Percentiles rank a stretch among this genome's conserved stretches.
Evolutionary conservation across 257 asterid genomes (phyloP).

Genomic region (Schizonepeta tenuifolia): DNA sequence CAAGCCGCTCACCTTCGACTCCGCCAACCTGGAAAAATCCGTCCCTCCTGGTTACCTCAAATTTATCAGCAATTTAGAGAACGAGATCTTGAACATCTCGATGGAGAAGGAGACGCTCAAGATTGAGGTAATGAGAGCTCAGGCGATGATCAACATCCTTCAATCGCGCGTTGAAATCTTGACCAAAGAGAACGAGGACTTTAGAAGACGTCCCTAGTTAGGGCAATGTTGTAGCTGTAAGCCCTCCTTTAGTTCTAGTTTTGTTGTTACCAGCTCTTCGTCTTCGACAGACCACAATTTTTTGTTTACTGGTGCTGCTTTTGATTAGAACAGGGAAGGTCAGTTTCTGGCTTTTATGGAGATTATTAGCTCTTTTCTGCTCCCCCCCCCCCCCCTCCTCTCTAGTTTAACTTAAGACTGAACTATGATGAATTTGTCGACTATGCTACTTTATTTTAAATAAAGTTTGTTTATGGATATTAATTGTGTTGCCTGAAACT

Average conservation of each 20-base stretch:
- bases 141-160: slow-evolving; percentile 84
- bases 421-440: slow-evolving; percentile 45
- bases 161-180: slow-evolving; percentile 66
- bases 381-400: background rate
- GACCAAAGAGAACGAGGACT: slow-evolving; percentile 64
- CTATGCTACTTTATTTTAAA: slow-evolving; percentile 30
- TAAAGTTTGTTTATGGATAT: slow-evolving; percentile 35
- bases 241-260: slow-evolving; percentile 6
- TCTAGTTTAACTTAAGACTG: slow-evolving; percentile 35
- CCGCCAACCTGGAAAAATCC: slow-evolving; percentile 79
- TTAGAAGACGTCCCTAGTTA: slow-evolving; percentile 40
- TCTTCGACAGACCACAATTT: slow-evolving; percentile 26
- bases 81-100: slow-evolving; percentile 71
- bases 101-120: slow-evolving; percentile 83
- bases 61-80: slow-evolving; percentile 79
- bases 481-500: background rate
- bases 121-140: slow-evolving; percentile 97
- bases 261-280: slow-evolving; percentile 16
- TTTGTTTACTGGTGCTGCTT: slow-evolving; percentile 24
- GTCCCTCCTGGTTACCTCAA: slow-evolving; percentile 91
- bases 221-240: slow-evolving; percentile 12
- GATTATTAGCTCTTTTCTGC: slow-evolving; percentile 31
- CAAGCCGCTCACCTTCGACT: slow-evolving; percentile 56
- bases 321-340: slow-evolving; percentile 37
- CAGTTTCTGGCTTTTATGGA: slow-evolving; percentile 31